phyloP scores from a whole-genome alignment of 2,329 filamentous ascomycete genomes.

The Fonsecaea nubica region DNA sequence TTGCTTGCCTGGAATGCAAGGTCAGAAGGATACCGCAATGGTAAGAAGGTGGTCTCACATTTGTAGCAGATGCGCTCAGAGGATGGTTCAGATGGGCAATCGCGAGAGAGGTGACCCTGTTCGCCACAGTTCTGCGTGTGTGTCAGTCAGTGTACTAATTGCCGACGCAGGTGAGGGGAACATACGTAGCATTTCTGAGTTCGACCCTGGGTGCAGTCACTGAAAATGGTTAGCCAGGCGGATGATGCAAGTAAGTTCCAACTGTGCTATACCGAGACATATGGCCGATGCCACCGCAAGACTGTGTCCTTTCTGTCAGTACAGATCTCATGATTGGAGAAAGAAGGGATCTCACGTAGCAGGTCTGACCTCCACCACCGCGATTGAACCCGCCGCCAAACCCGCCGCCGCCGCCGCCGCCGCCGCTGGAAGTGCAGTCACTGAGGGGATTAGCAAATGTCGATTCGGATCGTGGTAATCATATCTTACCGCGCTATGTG shows the following conservation, averaged over 20 bases:
- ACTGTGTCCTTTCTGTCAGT: constrained; percentile 28
- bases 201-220: constrained; percentile 91
- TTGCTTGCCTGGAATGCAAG: constrained; percentile 51
- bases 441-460: constrained; percentile 45
- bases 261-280: constrained; percentile 59
- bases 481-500: constrained; percentile 75
- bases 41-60: constrained; percentile 59
- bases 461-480: constrained; percentile 77
- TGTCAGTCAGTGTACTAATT: constrained; percentile 18
- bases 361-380: constrained; percentile 73
- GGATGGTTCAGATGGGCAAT: constrained; percentile 91
- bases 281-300: constrained; percentile 94
- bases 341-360: constrained; percentile 68
- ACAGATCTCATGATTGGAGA: not conserved
- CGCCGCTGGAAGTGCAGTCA: constrained; percentile 59
- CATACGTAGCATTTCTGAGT: constrained; percentile 93
- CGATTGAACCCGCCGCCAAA: constrained; percentile 53
- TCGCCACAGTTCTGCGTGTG: constrained; percentile 66
- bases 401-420: constrained; percentile 57
- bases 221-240: constrained; percentile 56
- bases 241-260: not conserved
- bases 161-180: constrained; percentile 23
- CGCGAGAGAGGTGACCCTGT: constrained; percentile 91
- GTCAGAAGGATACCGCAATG: not conserved
- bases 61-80: constrained; percentile 99